Evolutionary conservation across 495 filamentous ascomycete species (phyloP).

Genomic region (Aspergillus mulundensis): DNA sequence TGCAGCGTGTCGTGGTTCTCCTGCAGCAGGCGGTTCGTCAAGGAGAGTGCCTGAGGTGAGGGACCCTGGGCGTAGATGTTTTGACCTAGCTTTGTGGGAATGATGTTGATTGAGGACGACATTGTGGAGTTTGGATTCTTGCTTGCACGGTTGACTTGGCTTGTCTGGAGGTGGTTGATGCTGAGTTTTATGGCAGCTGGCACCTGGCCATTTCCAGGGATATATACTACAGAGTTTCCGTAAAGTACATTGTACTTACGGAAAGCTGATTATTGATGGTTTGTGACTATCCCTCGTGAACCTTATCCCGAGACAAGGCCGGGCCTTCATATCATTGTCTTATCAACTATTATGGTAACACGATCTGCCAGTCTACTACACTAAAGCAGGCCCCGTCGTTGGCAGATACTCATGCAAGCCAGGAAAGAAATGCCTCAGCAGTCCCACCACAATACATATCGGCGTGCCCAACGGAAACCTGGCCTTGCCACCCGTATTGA

Average conservation of each 20-base stretch:
- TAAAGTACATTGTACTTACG: too few species aligned
- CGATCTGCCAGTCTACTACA: too few species aligned
- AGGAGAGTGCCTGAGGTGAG: background rate
- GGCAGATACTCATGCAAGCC: constrained; percentile 30
- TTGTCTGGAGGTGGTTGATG: background rate
- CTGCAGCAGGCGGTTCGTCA: constrained; percentile 1
- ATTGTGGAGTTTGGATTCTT: background rate
- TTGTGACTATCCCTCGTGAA: too few species aligned
- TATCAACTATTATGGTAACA: too few species aligned
- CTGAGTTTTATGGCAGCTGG: background rate
- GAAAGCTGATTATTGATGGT: too few species aligned
- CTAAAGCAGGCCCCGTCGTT: constrained; percentile 5
- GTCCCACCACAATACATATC: constrained; percentile 16
- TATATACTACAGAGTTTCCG: background rate
- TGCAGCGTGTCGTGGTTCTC: constrained; percentile 2
- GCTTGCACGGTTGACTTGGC: background rate
- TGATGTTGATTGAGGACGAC: background rate
- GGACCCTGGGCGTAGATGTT: background rate
- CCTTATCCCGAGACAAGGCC: too few species aligned
- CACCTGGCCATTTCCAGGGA: background rate
- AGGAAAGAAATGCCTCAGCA: constrained; percentile 34
- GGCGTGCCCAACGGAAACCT: constrained; percentile 21
- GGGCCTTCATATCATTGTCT: background rate
- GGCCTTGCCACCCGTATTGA: constrained; percentile 17
- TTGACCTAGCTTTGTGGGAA: background rate